Evolutionary conservation across 176 grass and related monocot genomes (phyloP).

Genomic region (Musa itinerans): DNA sequence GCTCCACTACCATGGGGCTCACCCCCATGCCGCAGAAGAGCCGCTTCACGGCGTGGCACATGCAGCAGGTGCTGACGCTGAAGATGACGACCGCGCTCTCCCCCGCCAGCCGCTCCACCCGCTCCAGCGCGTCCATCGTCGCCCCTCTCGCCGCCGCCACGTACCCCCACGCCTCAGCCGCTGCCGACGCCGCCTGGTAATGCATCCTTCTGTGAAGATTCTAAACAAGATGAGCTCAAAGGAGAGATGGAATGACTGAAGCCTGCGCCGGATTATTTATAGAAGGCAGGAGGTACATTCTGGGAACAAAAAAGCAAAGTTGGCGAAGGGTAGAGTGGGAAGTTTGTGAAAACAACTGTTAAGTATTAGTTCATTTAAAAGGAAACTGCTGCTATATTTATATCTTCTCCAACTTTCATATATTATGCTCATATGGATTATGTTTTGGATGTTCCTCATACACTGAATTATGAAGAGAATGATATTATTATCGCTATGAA

Average conservation of each 20-base stretch:
- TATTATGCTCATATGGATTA: not conserved
- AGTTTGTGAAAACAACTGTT: too few relatives aligned
- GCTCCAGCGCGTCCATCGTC: slow-evolving; percentile 36
- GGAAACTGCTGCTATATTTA: too few relatives aligned
- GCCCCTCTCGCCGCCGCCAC: not conserved
- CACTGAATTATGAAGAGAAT: too few relatives aligned
- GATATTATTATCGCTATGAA: too few relatives aligned
- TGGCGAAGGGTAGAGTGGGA: not conserved
- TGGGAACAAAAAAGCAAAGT: too few relatives aligned
- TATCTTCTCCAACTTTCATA: not conserved
- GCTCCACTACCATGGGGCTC: slow-evolving; percentile 72
- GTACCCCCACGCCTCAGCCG: slow-evolving; percentile 1
- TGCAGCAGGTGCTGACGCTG: slow-evolving; percentile 95
- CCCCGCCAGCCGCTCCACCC: slow-evolving; percentile 58
- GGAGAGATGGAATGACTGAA: too few relatives aligned
- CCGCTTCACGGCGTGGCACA: slow-evolving; percentile 99
- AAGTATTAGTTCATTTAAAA: too few relatives aligned
- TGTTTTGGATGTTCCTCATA: too few relatives aligned
- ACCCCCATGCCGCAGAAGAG: slow-evolving; percentile 98
- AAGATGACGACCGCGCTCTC: slow-evolving; percentile 93
- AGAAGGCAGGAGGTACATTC: not conserved
- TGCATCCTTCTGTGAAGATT: slow-evolving; percentile 5
- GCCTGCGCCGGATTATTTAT: not conserved
- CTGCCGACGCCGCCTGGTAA: slow-evolving; percentile 13
- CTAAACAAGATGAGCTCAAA: not conserved